Conservation (phyloP, 306 rosid genomes). For the Crotalaria pallida region DNA sequence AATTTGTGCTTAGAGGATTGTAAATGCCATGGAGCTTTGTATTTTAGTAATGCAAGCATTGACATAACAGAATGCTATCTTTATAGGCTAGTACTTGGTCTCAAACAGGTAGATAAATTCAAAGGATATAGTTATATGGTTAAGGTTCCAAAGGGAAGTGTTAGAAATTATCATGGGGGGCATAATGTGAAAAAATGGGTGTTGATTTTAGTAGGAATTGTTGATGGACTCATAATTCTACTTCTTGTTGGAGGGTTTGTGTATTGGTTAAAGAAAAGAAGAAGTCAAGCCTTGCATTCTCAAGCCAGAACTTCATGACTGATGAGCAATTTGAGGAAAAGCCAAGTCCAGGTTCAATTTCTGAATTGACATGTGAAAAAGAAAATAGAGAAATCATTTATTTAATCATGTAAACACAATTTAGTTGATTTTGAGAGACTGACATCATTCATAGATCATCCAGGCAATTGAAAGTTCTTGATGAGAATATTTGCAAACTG, state of each 20-base stretch:
- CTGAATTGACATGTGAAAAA: constrained; percentile 15
- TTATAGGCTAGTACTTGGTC: constrained; percentile 59
- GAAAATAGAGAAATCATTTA: constrained; percentile 8
- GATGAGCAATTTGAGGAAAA: constrained; percentile 18
- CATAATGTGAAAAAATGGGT: constrained; percentile 69
- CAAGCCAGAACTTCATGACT: constrained; percentile 34
- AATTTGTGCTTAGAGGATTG: constrained; percentile 66
- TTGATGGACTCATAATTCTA: constrained; percentile 72
- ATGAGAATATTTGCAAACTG: constrained; percentile 14
- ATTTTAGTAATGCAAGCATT: constrained; percentile 15
- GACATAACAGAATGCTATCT: constrained; percentile 38
- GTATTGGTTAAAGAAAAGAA: constrained; percentile 50
- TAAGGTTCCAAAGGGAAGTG: constrained; percentile 62
- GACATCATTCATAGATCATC: constrained; percentile 23
- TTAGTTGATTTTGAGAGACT: constrained; percentile 30
- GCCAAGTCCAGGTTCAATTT: constrained; percentile 19
- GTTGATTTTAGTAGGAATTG: constrained; percentile 55
- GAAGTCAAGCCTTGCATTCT: constrained; percentile 27
- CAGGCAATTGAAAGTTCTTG: constrained; percentile 15
- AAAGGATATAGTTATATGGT: constrained; percentile 57
- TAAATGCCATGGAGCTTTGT: constrained; percentile 58
- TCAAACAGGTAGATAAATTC: constrained; percentile 51
- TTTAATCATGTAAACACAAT: constrained; percentile 24
- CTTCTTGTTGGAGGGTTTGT: constrained; percentile 61
- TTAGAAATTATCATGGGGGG: constrained; percentile 22